Evolutionary conservation across 1,139 yeast species (phyloP).

Genomic region (Candida gigantensis): DNA sequence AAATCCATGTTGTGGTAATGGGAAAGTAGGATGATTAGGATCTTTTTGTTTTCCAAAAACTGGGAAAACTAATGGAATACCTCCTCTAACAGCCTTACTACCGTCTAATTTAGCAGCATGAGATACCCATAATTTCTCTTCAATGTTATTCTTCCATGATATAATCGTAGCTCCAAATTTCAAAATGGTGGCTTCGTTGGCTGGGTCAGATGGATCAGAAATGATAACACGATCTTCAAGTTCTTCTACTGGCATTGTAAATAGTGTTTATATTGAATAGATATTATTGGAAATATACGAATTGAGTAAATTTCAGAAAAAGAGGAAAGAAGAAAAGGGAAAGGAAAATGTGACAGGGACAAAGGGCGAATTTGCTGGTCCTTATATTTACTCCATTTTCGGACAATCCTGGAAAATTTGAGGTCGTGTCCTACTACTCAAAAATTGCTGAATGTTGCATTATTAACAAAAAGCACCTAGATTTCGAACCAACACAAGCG

Average conservation of each 20-base stretch:
- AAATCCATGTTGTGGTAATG: conserved; percentile 93
- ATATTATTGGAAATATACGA: not conserved
- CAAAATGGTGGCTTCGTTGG: conserved; percentile 63
- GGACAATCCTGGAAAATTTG: no score
- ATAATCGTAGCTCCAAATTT: conserved; percentile 86
- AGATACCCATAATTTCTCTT: conserved; percentile 68
- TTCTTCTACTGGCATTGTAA: conserved; percentile 70
- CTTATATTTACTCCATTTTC: no score
- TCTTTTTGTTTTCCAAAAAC: conserved; percentile 75
- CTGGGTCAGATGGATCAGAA: conserved; percentile 53
- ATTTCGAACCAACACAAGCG: no score
- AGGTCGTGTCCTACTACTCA: no score
- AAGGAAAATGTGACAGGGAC: no score
- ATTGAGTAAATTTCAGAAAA: not conserved
- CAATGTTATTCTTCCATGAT: conserved; percentile 71
- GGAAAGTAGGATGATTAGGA: conserved; percentile 36
- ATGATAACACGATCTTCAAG: conserved; percentile 63
- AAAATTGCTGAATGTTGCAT: no score
- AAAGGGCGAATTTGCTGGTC: no score
- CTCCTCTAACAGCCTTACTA: conserved; percentile 92
- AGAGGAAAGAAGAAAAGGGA: not conserved
- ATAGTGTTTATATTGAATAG: conserved; percentile 3
- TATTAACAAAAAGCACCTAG: no score
- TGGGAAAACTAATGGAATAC: conserved; percentile 95
- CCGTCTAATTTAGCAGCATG: conserved; percentile 85